Base-by-base conservation (phyloP, 1,139 yeast genomes). In the Debaryomyces sp. region DNA sequence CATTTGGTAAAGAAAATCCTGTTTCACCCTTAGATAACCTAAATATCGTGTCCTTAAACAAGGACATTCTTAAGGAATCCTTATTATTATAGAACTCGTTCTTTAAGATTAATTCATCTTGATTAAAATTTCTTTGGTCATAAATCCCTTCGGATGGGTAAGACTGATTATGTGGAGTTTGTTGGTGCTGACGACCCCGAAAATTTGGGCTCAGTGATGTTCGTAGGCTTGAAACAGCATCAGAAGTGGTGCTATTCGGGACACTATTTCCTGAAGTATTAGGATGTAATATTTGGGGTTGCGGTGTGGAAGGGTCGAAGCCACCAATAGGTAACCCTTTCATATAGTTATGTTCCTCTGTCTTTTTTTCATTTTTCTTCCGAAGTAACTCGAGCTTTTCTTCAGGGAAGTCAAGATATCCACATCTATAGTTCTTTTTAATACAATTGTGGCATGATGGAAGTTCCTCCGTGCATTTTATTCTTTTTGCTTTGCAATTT, bases 381-480 rank as follows among this genome's bases (percentile, higher is more conserved):
- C 71, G 56, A 15, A 75, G 62, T 27, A 59, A 60, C 4, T 70
- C 72, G 42, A 75, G 57, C 48, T 65, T 70, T 12, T 73, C 79
- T 36, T 60, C 53, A 0, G 78, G 70, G 50, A 73, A 75, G 51
- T 75, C 80, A 18, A 73, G 55, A 54, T 75, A 75, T 1, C 80
- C 78, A 61, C 80, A 75, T 9, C 75, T 62, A 49, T 63, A 63
- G 33, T 67, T 62, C 55, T 71, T 75, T 50, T 70, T 70, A 9
- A 68, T 51, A 55, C 80, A 75, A 52, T 75, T 75, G 15, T 54
- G 60, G 50, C 80, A 75, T 18, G 69, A 60, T 6, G 80, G 80
- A 21, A 75, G 62, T 49, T 75, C 79, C 52, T 75, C 80, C 1
- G 73, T 57, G 51, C 80, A 75, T 54, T 75, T 75, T 59, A 75